Base-by-base conservation (phyloP, 257 asterid species). In the Solanum pinnatisectum region DNA sequence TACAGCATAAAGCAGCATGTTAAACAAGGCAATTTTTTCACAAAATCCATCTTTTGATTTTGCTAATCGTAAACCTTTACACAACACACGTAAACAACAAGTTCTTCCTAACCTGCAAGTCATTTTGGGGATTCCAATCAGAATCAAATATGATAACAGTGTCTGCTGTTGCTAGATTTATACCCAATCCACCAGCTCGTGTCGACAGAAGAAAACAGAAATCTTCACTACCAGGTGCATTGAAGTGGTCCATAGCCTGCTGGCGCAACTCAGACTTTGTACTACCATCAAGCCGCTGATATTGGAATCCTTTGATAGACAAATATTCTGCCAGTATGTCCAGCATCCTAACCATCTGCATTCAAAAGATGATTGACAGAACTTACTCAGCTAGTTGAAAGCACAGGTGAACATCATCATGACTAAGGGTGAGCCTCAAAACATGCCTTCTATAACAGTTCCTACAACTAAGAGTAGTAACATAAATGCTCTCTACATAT, bases 51-150 rank as follows among this genome's bases (percentile, higher is more conserved):
- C 39, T 46, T 81, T 46, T 16, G 67, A 27, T 27, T 78, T 42
- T 49, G 65, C 65, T 78, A 56, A 78, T 42, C 6, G 37, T 27
- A 42, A 78, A 25, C n/a, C 84, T 78, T 49, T 10, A 82, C 16
- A 2, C 44, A 82, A 82, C 44, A 30, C 42, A 82, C 3, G 33
- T 49, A 82, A 13, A 82, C 65, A 82, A 46, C 44, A 82, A 82
- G 32, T 89, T 39, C 42, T 73, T 72, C 81, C 88, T 84, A 90
- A 97, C 99, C 99, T 97, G 99, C 88, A 97, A 92, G 86, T 97
- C 99, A 91, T 97, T 97, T 92, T 97, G 99, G 63, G 99, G 99
- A 89, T 97, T 97, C 99, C 99, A 97, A 90, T 97, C 99, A 59
- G 99, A 97, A 94, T 97, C 99, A 92, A 97, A 97, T 90, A 97